Percentiles rank a stretch among this genome's conserved stretches.
phyloP scores from a whole-genome alignment of 306 rosid genomes.

The Trichosanthes truncata region DNA sequence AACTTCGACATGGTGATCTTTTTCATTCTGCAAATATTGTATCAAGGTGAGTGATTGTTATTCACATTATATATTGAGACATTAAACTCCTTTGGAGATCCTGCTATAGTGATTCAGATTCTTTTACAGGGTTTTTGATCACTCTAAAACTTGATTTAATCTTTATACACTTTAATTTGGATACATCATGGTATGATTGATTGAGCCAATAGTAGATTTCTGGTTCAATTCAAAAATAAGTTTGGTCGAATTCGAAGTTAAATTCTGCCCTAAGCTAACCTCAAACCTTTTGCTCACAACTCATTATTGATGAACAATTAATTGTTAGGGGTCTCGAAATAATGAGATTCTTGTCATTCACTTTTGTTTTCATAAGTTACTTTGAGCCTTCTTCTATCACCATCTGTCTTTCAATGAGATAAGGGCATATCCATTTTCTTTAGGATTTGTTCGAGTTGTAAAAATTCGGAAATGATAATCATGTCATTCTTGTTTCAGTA shows the following conservation, averaged over 20 bases:
- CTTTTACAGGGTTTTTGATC: not conserved
- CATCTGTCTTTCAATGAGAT: not conserved
- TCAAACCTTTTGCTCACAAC: not conserved
- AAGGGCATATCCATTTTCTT: not conserved
- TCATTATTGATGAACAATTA: not conserved
- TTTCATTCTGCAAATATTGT: slow-evolving; percentile 82
- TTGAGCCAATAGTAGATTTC: not conserved
- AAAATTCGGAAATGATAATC: not conserved
- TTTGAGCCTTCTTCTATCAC: not conserved
- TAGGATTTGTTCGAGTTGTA: not conserved
- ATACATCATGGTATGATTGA: not conserved
- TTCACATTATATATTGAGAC: not conserved
- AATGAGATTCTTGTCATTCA: not conserved
- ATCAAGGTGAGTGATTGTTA: slow-evolving; percentile 47
- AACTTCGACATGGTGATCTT: slow-evolving; percentile 74
- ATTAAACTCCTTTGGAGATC: not conserved
- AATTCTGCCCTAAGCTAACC: not conserved
- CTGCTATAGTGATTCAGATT: not conserved
- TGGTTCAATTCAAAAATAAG: not conserved
- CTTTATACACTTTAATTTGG: not conserved
- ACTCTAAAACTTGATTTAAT: not conserved
- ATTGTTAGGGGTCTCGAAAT: not conserved
- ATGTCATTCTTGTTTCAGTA: slow-evolving; percentile 41
- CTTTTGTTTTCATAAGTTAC: not conserved
- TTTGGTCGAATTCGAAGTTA: not conserved